Conservation (phyloP, 148 eudicot genomes). For the Camellia sinensis region DNA sequence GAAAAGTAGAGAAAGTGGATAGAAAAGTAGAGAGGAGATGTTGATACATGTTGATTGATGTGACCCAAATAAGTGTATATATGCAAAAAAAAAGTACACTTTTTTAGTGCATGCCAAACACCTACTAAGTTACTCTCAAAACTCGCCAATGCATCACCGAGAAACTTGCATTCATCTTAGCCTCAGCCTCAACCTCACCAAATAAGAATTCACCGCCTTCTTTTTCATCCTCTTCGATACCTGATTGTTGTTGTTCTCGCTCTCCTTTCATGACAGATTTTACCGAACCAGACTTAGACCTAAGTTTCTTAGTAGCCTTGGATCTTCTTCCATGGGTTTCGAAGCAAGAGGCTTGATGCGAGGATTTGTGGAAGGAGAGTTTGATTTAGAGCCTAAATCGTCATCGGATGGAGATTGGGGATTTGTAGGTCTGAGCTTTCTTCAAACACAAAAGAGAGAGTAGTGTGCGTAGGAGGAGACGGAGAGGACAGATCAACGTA, state of each 20-base stretch:
- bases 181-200: too few species aligned
- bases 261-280: neutral
- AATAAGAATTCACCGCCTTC: slow-evolving; percentile 11
- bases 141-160: too few species aligned
- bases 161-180: too few species aligned
- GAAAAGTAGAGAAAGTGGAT: too few species aligned
- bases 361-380: slow-evolving; percentile 9
- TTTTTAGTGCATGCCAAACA: too few species aligned
- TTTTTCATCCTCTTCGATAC: slow-evolving; percentile 29
- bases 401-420: slow-evolving; percentile 11
- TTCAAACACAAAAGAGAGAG: neutral
- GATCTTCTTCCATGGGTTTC: slow-evolving; percentile 20
- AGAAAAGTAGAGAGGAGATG: too few species aligned
- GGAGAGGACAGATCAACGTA: too few species aligned
- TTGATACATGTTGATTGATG: too few species aligned
- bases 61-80: too few species aligned
- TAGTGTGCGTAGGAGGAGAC: too few species aligned
- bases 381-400: slow-evolving; percentile 24
- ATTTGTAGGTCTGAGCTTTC: neutral
- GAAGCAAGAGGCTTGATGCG: slow-evolving; percentile 30
- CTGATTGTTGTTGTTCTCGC: slow-evolving; percentile 13
- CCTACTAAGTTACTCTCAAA: too few species aligned
- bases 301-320: slow-evolving; percentile 18
- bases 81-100: too few species aligned
- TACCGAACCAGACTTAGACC: slow-evolving; percentile 16